phyloP scores from a whole-genome alignment of 768 basidiomycete genomes.

The Coprinopsis strossmayeri region DNA sequence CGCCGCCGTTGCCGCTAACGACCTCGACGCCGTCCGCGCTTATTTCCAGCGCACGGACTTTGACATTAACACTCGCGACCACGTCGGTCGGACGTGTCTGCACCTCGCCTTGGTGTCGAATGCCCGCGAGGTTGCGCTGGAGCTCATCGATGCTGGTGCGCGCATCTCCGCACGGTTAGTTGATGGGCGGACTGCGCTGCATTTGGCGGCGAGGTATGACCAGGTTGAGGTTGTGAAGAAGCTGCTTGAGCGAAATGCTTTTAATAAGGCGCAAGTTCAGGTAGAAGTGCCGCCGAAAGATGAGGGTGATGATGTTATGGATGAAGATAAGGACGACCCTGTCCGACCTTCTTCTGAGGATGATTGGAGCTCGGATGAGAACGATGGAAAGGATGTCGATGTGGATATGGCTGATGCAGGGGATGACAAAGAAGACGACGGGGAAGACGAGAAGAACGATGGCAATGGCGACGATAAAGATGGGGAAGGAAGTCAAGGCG shows the following conservation, averaged over 20 bases:
- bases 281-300: conserved; percentile 11
- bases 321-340: conserved; percentile 19
- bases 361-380: conserved; percentile 43
- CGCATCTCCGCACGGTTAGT: conserved; percentile 49
- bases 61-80: conserved; percentile 50
- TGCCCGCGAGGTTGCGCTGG: conserved; percentile 38
- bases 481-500: conserved; percentile 8
- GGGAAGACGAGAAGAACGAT: conserved; percentile 18
- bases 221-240: conserved; percentile 36
- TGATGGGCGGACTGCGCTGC: conserved; percentile 49
- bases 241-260: conserved; percentile 42
- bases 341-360: conserved; percentile 38
- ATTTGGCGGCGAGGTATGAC: conserved; percentile 49
- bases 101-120: conserved; percentile 49
- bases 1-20: conserved; percentile 41
- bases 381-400: conserved; percentile 28
- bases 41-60: conserved; percentile 29
- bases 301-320: conserved; percentile 17
- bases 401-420: conserved; percentile 25
- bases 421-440: conserved; percentile 21
- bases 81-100: conserved; percentile 55
- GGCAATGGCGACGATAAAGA: conserved; percentile 15
- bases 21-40: conserved; percentile 31
- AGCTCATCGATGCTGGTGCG: conserved; percentile 49
- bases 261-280: conserved; percentile 26